These are phyloP conservation scores for Cercospora janseana DNA, from an alignment of 2,329 filamentous ascomycete genomes.

Conservation along the genomic window DNA sequence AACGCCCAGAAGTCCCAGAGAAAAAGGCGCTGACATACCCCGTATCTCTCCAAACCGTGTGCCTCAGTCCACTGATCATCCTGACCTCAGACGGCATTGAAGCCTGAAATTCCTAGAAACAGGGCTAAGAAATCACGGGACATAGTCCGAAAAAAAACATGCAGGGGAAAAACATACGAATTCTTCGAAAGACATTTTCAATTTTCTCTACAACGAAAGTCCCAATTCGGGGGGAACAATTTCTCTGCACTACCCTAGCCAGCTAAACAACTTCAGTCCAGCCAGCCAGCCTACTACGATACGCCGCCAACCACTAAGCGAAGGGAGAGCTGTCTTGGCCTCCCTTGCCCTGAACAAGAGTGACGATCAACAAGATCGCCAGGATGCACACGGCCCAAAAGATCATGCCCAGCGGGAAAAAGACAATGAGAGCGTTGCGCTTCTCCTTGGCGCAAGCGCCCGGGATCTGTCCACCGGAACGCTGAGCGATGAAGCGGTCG, in stretches of 20 bases:
- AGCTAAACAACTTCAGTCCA: not conserved
- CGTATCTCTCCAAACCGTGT: too few species aligned
- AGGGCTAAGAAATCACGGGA: too few species aligned
- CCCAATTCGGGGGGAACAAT: too few species aligned
- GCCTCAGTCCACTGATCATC: too few species aligned
- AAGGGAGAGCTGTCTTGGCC: slow-evolving; percentile 7
- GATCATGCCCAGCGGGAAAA: slow-evolving; percentile 23
- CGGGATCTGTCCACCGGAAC: slow-evolving; percentile 24
- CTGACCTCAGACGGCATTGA: too few species aligned
- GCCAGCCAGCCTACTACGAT: not conserved
- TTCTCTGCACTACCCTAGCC: not conserved
- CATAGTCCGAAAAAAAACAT: too few species aligned
- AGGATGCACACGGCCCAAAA: slow-evolving; percentile 12
- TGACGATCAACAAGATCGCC: slow-evolving; percentile 12
- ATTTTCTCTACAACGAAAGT: slow-evolving; percentile 1
- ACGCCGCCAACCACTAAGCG: not conserved
- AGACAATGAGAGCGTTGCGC: slow-evolving; percentile 23
- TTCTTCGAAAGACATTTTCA: not conserved
- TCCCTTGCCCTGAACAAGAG: slow-evolving; percentile 1
- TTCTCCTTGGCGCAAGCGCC: slow-evolving; percentile 28
- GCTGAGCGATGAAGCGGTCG: slow-evolving; percentile 25
- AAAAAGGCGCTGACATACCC: too few species aligned
- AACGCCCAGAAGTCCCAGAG: too few species aligned
- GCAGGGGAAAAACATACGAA: not conserved
- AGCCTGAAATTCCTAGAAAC: too few species aligned